Conservation (phyloP, 352 stramenopile genomes). For the Pythium biforme region DNA sequence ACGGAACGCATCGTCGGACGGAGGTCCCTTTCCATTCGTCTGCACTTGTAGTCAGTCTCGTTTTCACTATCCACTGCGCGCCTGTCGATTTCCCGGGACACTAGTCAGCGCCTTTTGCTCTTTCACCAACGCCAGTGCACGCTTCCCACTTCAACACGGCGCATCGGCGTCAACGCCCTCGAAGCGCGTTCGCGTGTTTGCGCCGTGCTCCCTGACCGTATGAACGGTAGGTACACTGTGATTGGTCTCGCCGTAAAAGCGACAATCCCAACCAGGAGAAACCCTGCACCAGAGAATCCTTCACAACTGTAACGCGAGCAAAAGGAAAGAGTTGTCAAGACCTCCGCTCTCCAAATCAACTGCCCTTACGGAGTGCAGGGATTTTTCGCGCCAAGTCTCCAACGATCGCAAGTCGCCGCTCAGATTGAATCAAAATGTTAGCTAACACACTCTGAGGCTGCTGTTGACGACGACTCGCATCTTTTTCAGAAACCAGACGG, state of each 20-base stretch:
- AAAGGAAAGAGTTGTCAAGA: not conserved
- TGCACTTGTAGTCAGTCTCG: not conserved
- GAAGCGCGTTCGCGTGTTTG: not conserved
- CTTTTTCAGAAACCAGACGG: constrained; percentile 30
- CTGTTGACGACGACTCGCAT: constrained; percentile 24
- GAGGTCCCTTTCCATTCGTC: constrained; percentile 1
- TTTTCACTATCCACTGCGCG: not conserved
- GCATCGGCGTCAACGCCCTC: not conserved
- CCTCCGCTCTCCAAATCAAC: not conserved
- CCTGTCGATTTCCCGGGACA: not conserved
- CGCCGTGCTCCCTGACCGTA: not conserved
- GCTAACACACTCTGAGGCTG: constrained; percentile 10
- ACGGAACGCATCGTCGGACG: not conserved
- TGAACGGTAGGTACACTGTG: not conserved
- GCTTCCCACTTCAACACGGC: not conserved
- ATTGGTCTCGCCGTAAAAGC: not conserved
- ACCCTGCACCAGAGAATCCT: not conserved
- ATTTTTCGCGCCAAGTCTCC: too few relatives aligned
- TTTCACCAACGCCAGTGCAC: not conserved
- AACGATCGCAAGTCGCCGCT: too few relatives aligned
- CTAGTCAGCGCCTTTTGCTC: not conserved
- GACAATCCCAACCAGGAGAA: not conserved
- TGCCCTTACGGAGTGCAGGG: too few relatives aligned
- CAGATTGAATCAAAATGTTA: constrained; percentile 4
- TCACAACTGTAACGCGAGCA: not conserved